phyloP scores from a whole-genome alignment of 768 basidiomycete genomes.

The Tricholoma saponaceum region DNA sequence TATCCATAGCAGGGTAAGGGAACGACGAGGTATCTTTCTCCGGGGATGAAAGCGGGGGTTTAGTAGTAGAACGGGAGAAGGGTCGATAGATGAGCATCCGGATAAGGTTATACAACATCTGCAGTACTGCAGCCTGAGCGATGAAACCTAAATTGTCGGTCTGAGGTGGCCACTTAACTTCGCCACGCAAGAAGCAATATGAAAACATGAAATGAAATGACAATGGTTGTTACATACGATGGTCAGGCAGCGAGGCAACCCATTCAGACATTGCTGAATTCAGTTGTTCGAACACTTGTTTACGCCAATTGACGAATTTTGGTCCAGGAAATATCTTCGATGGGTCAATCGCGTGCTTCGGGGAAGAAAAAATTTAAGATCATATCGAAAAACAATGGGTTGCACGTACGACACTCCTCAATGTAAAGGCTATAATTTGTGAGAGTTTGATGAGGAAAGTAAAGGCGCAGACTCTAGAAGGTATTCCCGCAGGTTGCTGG shows the following conservation, averaged over 20 bases:
- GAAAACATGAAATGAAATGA: neutral
- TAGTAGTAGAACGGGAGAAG: conserved; percentile 42
- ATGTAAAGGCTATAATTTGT: conserved; percentile 63
- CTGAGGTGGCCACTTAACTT: conserved; percentile 59
- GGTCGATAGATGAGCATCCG: conserved; percentile 70
- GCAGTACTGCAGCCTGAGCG: conserved; percentile 54
- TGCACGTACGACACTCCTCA: conserved; percentile 61
- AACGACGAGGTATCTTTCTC: conserved; percentile 15
- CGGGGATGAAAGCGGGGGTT: neutral
- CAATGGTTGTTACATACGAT: conserved; percentile 39
- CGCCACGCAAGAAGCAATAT: conserved; percentile 2
- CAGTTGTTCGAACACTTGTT: conserved; percentile 60
- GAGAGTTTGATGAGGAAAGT: conserved; percentile 61
- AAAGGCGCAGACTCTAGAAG: conserved; percentile 57
- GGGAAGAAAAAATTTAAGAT: neutral
- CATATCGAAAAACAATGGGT: conserved; percentile 1
- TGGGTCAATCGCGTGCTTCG: conserved; percentile 71
- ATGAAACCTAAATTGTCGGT: conserved; percentile 45
- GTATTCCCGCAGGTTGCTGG: conserved; percentile 60
- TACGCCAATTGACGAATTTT: conserved; percentile 48
- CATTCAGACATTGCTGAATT: conserved; percentile 71
- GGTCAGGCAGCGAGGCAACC: conserved; percentile 63
- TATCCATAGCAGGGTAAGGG: conserved; percentile 46
- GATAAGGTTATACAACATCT: conserved; percentile 54
- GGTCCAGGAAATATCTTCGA: conserved; percentile 50